Base-by-base conservation (phyloP, 73 alveolate species). In the Paramecium caudatum region DNA sequence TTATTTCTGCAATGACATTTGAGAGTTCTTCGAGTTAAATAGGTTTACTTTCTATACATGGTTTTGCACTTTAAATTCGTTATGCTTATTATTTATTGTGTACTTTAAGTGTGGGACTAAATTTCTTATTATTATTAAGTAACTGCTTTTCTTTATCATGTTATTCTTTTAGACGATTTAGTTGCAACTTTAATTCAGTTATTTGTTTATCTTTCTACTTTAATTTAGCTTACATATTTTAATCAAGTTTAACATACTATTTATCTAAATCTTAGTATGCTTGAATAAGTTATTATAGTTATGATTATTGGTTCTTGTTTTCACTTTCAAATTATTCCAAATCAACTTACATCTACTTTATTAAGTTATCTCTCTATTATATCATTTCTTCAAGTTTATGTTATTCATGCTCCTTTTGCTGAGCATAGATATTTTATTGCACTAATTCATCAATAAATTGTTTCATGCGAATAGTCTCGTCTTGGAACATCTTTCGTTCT, bases 31-130 rank as follows among this genome's bases (percentile, higher is more conserved):
- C 88, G 9, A 74, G 7, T 45, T 37, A n/a, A 15, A 74, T 39
- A 21, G 88, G 55, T 21, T 74, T 74, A 16, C 19, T 8, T 21
- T 74, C 13, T 36, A 5, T 19, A 39, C 62, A 74, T n/a, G 70
- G 88, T 74, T 74, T 74, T 1, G 88, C 88, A 41, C 69, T 41
- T 39, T 36, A 9, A 74, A 74, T 39, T 34, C 88, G 84, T 37
- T 68, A 32, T 4, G 80, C 21, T 68, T 25, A 34, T 41, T 41
- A 41, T 68, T 68, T 34, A n/a, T 68, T 68, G 10, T 32, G 50
- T 68, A 49, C 37, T 34, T 68, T 68, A 7, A 68, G 84, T 10
- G 84, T 55, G 12, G 80, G 80, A 55, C 80, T 55, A 55, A 55
- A 55, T 55, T 55, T 55, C 9, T 37, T 37, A 9, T 41, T 41